Evolutionary conservation across 805 yeast species (phyloP).

Genomic region (Candida insectorum): DNA sequence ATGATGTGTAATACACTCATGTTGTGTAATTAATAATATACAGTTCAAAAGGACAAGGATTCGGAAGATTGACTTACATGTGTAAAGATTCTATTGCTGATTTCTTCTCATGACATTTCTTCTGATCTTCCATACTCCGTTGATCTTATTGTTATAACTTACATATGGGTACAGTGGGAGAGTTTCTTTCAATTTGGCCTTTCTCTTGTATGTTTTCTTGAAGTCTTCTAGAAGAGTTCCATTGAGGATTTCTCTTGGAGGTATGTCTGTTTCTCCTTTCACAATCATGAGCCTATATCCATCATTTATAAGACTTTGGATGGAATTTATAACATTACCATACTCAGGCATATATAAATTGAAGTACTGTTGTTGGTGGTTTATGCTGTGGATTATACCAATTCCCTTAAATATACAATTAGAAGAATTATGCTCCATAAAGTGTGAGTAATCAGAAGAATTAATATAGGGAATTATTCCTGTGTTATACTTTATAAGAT

Average conservation of each 20-base stretch:
- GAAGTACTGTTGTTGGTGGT: slow-evolving; percentile 32
- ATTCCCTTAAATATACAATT: slow-evolving; percentile 42
- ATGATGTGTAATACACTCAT: no score
- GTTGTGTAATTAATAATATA: no score
- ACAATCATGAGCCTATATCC: slow-evolving; percentile 41
- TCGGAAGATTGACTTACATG: no score
- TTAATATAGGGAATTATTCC: slow-evolving; percentile 18
- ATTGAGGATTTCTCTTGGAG: slow-evolving; percentile 51
- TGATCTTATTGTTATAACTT: slow-evolving; percentile 42
- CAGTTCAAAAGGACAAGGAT: no score
- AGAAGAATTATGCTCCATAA: slow-evolving; percentile 8
- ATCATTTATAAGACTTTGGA: slow-evolving; percentile 16
- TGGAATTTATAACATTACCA: slow-evolving; percentile 1
- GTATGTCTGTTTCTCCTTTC: slow-evolving; percentile 66
- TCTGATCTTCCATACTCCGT: slow-evolving; percentile 57
- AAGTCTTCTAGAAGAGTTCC: slow-evolving; percentile 19
- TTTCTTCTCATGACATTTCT: slow-evolving; percentile 48
- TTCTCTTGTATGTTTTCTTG: slow-evolving; percentile 17
- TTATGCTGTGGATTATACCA: slow-evolving; percentile 66
- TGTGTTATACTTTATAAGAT: slow-evolving; percentile 16
- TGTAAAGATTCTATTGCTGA: no score
- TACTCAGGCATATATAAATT: slow-evolving; percentile 56
- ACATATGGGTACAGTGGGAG: slow-evolving; percentile 39
- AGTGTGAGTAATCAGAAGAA: slow-evolving; percentile 11
- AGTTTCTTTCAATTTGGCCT: slow-evolving; percentile 6